Evolutionary conservation across 2,329 filamentous ascomycete genomes (phyloP).

Genomic region (Penicillium sp.): DNA sequence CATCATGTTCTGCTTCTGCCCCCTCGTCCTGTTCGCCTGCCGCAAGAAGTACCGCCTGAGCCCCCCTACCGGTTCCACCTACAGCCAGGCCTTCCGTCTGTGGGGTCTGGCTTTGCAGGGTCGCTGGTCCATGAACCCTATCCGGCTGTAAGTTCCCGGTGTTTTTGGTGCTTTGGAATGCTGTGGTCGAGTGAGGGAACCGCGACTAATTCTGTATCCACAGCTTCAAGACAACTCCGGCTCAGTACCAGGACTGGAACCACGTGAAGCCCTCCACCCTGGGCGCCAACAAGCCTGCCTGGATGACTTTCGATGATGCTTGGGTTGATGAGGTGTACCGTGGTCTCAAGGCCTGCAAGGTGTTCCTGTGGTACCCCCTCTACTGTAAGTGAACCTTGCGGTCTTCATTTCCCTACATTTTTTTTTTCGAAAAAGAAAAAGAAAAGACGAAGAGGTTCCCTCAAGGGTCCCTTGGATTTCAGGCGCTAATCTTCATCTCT

Average conservation of each 20-base stretch:
- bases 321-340: conserved; percentile 75
- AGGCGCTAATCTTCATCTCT: not conserved
- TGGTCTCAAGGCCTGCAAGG: conserved; percentile 62
- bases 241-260: conserved; percentile 19
- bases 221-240: conserved; percentile 14
- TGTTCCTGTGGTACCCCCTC: conserved; percentile 57
- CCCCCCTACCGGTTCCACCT: conserved; percentile 66
- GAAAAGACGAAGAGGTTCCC: too few relatives aligned
- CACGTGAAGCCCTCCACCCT: conserved; percentile 29
- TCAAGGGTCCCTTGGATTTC: too few relatives aligned
- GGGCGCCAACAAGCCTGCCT: conserved; percentile 21
- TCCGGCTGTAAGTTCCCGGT: conserved; percentile 44
- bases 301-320: conserved; percentile 73
- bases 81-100: conserved; percentile 60
- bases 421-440: too few relatives aligned
- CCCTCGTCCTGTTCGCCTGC: conserved; percentile 54
- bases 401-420: too few relatives aligned
- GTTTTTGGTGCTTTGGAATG: not conserved
- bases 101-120: conserved; percentile 58
- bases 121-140: conserved; percentile 56
- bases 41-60: conserved; percentile 58
- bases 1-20: conserved; percentile 56
- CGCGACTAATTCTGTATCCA: not conserved
- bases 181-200: not conserved
- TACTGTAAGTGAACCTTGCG: conserved; percentile 31